A percentile compares a stretch with the other conserved stretches of the same genome.
Evolutionary conservation across 108 stramenopile genomes (phyloP).

Genomic region (Schizochytrium sp.): DNA sequence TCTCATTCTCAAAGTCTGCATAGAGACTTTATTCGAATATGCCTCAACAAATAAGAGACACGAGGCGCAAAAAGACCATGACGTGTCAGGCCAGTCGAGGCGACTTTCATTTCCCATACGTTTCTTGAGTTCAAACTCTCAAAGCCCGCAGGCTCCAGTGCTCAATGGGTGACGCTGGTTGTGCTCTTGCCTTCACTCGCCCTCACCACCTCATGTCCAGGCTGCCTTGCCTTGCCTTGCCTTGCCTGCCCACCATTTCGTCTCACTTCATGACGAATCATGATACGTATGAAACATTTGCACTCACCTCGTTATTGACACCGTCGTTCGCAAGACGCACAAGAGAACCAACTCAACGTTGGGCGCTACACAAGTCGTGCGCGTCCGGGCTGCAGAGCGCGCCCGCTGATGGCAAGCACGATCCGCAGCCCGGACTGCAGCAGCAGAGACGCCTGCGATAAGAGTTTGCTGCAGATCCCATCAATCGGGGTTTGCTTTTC

Average conservation of each 20-base stretch:
- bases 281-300: too few relatives aligned
- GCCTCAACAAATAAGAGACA: not conserved
- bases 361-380: too few relatives aligned
- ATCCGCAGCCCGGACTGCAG: too few relatives aligned
- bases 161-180: not conserved
- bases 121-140: not conserved
- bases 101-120: not conserved
- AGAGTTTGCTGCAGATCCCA: too few relatives aligned
- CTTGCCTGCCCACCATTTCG: not conserved
- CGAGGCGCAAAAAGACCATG: not conserved
- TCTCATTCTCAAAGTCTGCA: not conserved
- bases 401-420: too few relatives aligned
- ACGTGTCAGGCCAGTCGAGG: not conserved
- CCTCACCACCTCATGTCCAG: not conserved
- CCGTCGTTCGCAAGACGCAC: too few relatives aligned
- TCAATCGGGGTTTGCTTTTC: too few relatives aligned
- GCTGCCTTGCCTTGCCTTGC: not conserved
- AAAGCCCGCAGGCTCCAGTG: constrained; percentile 3
- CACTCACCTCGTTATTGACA: too few relatives aligned
- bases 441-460: too few relatives aligned
- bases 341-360: too few relatives aligned
- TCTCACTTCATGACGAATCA: too few relatives aligned
- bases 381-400: too few relatives aligned
- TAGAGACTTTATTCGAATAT: not conserved
- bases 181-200: not conserved